phyloP scores from a whole-genome alignment of 2,329 filamentous ascomycete species.

The Fusarium sublunatum region DNA sequence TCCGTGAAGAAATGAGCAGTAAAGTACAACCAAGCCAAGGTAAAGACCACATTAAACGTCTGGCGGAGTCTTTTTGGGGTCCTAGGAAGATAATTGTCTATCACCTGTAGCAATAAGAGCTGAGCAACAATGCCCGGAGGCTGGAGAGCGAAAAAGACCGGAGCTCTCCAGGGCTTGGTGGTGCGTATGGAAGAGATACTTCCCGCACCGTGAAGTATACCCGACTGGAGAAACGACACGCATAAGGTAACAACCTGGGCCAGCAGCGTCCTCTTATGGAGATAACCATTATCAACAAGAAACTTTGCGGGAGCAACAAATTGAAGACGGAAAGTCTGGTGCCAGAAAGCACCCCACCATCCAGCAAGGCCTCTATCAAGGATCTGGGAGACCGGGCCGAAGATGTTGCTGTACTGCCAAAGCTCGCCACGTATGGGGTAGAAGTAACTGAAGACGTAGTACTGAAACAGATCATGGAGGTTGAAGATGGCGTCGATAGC shows the following conservation, averaged over 20 bases:
- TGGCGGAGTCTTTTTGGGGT: constrained; percentile 61
- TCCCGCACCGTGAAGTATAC: constrained; percentile 75
- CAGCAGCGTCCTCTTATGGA: constrained; percentile 49
- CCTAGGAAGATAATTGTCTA: constrained; percentile 53
- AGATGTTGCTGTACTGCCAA: constrained; percentile 65
- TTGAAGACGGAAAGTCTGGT: constrained; percentile 84
- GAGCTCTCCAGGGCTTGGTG: constrained; percentile 63
- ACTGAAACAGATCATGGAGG: constrained; percentile 68
- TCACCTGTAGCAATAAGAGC: constrained; percentile 49
- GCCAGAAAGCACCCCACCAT: constrained; percentile 90
- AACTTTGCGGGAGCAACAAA: constrained; percentile 71
- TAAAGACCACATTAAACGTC: constrained; percentile 70
- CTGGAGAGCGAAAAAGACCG: constrained; percentile 79
- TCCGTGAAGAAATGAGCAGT: constrained; percentile 76
- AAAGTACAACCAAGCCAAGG: constrained; percentile 73
- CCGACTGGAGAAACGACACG: constrained; percentile 71
- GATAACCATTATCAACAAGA: constrained; percentile 55
- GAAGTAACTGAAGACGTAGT: constrained; percentile 59
- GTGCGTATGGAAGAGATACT: constrained; percentile 72
- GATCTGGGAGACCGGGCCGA: constrained; percentile 66
- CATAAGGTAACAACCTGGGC: constrained; percentile 48
- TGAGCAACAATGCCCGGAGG: constrained; percentile 74
- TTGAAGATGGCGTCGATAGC: constrained; percentile 72
- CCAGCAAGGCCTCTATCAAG: constrained; percentile 78
- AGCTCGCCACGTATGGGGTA: constrained; percentile 64